phyloP scores from a whole-genome alignment of 1,284 basidiomycete species.

The Cryptococcus floricola region DNA sequence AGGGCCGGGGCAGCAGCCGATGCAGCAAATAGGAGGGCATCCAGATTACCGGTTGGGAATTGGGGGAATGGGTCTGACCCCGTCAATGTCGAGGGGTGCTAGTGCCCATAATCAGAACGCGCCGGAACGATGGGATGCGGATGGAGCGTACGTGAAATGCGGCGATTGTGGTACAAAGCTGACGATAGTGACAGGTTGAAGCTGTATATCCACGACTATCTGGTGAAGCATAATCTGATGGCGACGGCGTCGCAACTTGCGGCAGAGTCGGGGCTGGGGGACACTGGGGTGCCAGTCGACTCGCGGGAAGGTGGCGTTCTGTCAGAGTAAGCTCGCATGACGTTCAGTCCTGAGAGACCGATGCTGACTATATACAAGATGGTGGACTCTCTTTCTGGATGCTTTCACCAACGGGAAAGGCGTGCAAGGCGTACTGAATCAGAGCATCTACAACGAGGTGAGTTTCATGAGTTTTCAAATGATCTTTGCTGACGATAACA shows the following conservation, averaged over 20 bases:
- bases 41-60: neutral
- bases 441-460: conserved; percentile 44
- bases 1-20: conserved; percentile 17
- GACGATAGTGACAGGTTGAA: conserved; percentile 32
- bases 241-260: conserved; percentile 39
- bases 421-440: conserved; percentile 39
- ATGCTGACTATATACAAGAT: conserved; percentile 20
- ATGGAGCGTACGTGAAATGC: conserved; percentile 34
- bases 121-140: conserved; percentile 27
- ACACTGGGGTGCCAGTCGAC: conserved; percentile 44
- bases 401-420: conserved; percentile 47
- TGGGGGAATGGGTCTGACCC: conserved; percentile 17
- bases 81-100: conserved; percentile 33
- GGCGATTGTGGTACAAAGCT: conserved; percentile 2
- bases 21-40: neutral
- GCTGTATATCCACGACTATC: conserved; percentile 46
- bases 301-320: conserved; percentile 44
- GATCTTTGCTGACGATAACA: conserved; percentile 10
- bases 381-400: conserved; percentile 51
- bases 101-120: conserved; percentile 28
- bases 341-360: neutral
- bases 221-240: conserved; percentile 39
- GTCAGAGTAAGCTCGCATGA: conserved; percentile 41
- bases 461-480: conserved; percentile 6
- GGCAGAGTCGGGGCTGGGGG: conserved; percentile 41